Base-by-base conservation (phyloP, 768 basidiomycete genomes). In the Tylopilus plumbeoviolaceoides region DNA sequence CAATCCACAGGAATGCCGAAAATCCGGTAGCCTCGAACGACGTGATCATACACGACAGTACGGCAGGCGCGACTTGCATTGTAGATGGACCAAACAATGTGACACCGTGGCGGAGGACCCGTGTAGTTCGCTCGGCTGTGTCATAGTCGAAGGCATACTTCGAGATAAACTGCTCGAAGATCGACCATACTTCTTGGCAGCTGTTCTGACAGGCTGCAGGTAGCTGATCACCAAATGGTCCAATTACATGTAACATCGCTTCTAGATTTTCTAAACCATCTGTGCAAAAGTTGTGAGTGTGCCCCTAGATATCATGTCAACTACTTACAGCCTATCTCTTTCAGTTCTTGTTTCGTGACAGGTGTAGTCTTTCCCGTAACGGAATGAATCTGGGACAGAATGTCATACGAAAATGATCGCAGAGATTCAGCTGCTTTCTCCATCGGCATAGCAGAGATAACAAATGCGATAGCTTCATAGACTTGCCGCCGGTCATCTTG, bases 361-460 rank as follows among this genome's bases (percentile, higher is more conserved):
- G 78, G 63, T 0, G 75, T 74, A 3, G 78, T 60, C 62, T 86
- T 83, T 42, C 55, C 74, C 1, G 84, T 74, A 18, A 87, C 61
- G 0, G 77, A 69, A 67, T 95, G 91, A 8, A 97, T 79, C 53
- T 83, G 78, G 17, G 84, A 76, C 21, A 99, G 75, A 51, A 97
- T 84, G 59, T 95, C 95, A 58, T 88, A 73, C 28, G 89, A 83
- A 68, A 99, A 99, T 14, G 85, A 84, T 56, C 85, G 84, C 41
- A 99, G 80, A 2, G 91, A 92, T 59, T 84, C 82, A 0, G 94
- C 91, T 11, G 92, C 92, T 55, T 84, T 82, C 48, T 85, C 82
- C 78, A 95, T 88, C 2, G 89, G 84, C 94, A 98, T 98, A 1
- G 86, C 89, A 44, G 88, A 89, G 51, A 99, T 95, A 50, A 99